Evolutionary conservation across 495 filamentous ascomycete species (phyloP).

Genomic region (Acidomyces sp.): DNA sequence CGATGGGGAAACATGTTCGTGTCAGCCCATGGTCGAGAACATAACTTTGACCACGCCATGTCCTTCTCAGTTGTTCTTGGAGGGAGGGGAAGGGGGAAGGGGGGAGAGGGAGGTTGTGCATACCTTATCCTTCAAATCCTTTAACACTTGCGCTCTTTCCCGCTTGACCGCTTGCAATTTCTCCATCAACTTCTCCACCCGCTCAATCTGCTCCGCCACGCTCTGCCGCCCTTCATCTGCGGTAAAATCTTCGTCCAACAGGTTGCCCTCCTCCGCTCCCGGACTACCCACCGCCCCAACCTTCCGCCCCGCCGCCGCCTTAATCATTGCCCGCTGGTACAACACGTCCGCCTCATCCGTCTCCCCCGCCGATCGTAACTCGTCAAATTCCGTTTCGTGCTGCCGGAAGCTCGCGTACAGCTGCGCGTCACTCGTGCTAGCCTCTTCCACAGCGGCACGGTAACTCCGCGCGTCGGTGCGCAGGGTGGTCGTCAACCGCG

Average conservation of each 20-base stretch:
- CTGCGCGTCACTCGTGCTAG: constrained; percentile 73
- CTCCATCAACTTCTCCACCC: constrained; percentile 82
- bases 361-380: constrained; percentile 85
- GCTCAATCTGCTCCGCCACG: constrained; percentile 77
- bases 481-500: constrained; percentile 72
- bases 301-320: constrained; percentile 46
- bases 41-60: too few species aligned
- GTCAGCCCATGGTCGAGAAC: too few species aligned
- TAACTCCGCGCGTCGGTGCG: constrained; percentile 78
- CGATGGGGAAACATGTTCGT: constrained; percentile 4
- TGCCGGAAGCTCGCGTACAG: constrained; percentile 71
- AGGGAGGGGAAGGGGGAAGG: too few species aligned
- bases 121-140: constrained; percentile 96
- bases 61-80: too few species aligned
- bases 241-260: constrained; percentile 76
- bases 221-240: constrained; percentile 61
- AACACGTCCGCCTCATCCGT: constrained; percentile 78
- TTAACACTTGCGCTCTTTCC: constrained; percentile 79
- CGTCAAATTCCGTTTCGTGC: constrained; percentile 78
- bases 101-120: constrained; percentile 9
- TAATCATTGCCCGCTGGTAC: constrained; percentile 72
- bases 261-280: constrained; percentile 44
- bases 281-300: constrained; percentile 43
- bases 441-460: constrained; percentile 75
- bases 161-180: constrained; percentile 83